Percentiles rank a stretch among this genome's conserved stretches.
Evolutionary conservation across 129 eudicot genomes (phyloP).

Genomic region (Flaveria ramosissima): DNA sequence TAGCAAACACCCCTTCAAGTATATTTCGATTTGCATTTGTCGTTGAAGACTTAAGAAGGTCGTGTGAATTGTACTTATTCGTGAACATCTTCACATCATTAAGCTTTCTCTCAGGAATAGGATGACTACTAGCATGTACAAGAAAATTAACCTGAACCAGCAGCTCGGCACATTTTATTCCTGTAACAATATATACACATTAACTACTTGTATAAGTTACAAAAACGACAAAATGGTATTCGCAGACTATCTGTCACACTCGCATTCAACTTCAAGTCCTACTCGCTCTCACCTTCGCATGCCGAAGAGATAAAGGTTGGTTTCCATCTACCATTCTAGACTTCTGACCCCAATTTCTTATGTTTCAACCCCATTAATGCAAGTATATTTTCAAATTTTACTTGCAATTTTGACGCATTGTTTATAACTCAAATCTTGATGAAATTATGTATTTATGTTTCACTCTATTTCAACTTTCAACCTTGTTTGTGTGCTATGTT

Average conservation of each 20-base stretch:
- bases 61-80: constrained; percentile 39
- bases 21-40: constrained; percentile 23
- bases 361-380: too few species aligned
- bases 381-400: too few species aligned
- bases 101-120: constrained; percentile 51
- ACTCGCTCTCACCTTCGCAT: too few species aligned
- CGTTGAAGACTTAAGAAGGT: constrained; percentile 28
- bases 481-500: too few species aligned
- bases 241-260: background rate
- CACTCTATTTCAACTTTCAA: too few species aligned
- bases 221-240: background rate
- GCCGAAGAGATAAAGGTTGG: too few species aligned
- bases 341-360: too few species aligned
- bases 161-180: constrained; percentile 37
- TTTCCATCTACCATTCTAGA: too few species aligned
- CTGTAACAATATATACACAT: constrained; percentile 36
- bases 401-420: too few species aligned
- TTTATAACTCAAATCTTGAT: too few species aligned
- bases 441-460: too few species aligned
- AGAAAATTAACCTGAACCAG: constrained; percentile 71
- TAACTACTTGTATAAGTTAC: background rate
- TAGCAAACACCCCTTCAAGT: constrained; percentile 28
- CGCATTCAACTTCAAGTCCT: too few species aligned
- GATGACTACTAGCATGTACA: constrained; percentile 54
- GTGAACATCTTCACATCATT: constrained; percentile 42